Evolutionary conservation across 495 filamentous ascomycete species (phyloP).

Genomic region (Trichocladium antarcticum): DNA sequence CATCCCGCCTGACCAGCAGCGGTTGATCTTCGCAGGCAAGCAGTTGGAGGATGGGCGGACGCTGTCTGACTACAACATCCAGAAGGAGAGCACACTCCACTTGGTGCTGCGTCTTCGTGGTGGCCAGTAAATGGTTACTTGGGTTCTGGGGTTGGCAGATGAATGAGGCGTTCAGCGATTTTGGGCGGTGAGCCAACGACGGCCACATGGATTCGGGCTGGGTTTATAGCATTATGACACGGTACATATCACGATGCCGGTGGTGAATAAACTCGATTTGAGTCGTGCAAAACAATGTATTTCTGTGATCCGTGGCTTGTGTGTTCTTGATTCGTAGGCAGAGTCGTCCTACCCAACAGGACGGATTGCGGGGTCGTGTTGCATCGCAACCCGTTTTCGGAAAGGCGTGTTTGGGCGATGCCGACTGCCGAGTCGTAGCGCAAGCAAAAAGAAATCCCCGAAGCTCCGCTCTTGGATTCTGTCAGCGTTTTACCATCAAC

Average conservation of each 20-base stretch:
- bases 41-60: conserved; percentile 80
- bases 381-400: background rate
- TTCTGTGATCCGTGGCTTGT: too few species aligned
- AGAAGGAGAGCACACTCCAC: conserved; percentile 85
- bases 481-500: background rate
- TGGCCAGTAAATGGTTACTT: conserved; percentile 46
- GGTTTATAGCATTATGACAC: conserved; percentile 4
- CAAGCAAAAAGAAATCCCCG: background rate
- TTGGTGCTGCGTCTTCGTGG: conserved; percentile 81
- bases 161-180: conserved; percentile 11
- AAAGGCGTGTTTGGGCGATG: background rate
- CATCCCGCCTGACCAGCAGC: conserved; percentile 81
- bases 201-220: background rate
- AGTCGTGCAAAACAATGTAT: too few species aligned
- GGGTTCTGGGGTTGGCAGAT: background rate
- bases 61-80: conserved; percentile 84
- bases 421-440: background rate
- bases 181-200: conserved; percentile 7
- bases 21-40: conserved; percentile 85
- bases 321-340: background rate
- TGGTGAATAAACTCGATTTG: conserved; percentile 5
- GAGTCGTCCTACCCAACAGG: background rate
- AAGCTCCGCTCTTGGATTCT: background rate
- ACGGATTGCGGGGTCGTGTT: background rate
- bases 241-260: conserved; percentile 2